phyloP scores from a whole-genome alignment of 148 eudicot genomes.

The Cornus suecica region DNA sequence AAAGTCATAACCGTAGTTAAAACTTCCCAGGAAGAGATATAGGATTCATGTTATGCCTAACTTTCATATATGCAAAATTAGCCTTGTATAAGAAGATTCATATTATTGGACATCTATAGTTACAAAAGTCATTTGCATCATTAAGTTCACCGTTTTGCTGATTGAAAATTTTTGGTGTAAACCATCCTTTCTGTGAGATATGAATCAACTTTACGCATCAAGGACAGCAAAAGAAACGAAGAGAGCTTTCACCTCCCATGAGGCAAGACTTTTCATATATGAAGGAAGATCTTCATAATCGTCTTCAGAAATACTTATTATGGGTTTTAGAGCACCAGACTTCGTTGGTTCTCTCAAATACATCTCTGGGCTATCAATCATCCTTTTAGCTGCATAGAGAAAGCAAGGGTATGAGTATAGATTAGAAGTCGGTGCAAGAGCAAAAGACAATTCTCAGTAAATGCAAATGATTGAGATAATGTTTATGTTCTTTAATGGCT shows the following conservation, averaged over 20 bases:
- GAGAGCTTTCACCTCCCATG: conserved; percentile 73
- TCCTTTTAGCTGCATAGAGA: conserved; percentile 38
- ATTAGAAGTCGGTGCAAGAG: neutral
- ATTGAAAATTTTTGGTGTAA: neutral
- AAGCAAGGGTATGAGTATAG: neutral
- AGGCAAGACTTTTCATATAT: conserved; percentile 66
- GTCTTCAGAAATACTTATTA: conserved; percentile 45
- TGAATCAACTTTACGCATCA: neutral
- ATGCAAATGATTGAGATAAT: neutral
- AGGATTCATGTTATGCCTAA: neutral
- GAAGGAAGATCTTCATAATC: conserved; percentile 88
- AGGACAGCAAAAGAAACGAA: conserved; percentile 4
- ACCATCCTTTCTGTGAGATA: neutral
- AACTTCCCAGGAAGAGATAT: no score
- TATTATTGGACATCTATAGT: neutral
- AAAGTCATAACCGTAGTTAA: no score
- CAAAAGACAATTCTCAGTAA: neutral
- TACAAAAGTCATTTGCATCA: neutral
- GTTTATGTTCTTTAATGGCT: neutral
- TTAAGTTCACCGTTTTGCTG: neutral
- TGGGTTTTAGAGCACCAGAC: conserved; percentile 31
- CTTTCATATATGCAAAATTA: neutral
- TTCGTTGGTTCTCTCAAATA: conserved; percentile 26
- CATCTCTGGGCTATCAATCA: conserved; percentile 28
- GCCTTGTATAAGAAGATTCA: neutral